These are phyloP conservation scores for Penicillium capsulatum DNA, from an alignment of 2,329 filamentous ascomycete genomes.

Conservation along the genomic window DNA sequence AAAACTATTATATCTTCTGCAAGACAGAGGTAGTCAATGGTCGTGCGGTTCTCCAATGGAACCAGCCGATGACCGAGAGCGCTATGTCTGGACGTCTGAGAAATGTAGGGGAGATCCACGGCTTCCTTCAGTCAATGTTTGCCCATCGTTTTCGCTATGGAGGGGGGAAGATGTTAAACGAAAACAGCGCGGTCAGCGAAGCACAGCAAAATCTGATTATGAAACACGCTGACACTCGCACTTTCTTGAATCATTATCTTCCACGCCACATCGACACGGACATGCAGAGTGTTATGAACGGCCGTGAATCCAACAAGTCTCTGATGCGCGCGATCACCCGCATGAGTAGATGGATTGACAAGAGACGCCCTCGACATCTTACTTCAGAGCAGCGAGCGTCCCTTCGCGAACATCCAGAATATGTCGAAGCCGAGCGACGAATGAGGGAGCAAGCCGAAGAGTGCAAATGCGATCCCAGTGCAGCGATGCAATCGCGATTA, in stretches of 20 bases:
- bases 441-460: neutral
- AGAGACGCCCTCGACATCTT: conserved; percentile 7
- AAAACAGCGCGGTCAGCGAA: conserved; percentile 23
- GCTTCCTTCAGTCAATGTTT: conserved; percentile 9
- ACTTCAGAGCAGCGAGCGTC: conserved; percentile 1
- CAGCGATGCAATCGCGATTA: neutral
- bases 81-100: conserved; percentile 6
- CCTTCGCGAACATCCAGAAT: conserved; percentile 1
- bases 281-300: conserved; percentile 12
- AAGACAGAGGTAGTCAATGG: conserved; percentile 7
- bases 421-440: neutral
- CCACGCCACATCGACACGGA: conserved; percentile 11
- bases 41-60: conserved; percentile 1
- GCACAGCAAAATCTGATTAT: conserved; percentile 32
- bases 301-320: conserved; percentile 6
- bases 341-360: conserved; percentile 14
- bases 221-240: conserved; percentile 16
- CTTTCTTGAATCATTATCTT: conserved; percentile 22
- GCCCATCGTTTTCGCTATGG: conserved; percentile 6
- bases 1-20: conserved; percentile 12
- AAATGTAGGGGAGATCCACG: conserved; percentile 11
- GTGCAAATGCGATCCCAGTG: neutral
- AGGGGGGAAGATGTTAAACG: conserved; percentile 11
- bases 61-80: conserved; percentile 4
- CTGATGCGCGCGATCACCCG: conserved; percentile 10